Evolutionary conservation across 1,284 basidiomycete genomes (phyloP), one percentile per base, ranked within the genome.

Genomic region (Abortiporus biennis): DNA sequence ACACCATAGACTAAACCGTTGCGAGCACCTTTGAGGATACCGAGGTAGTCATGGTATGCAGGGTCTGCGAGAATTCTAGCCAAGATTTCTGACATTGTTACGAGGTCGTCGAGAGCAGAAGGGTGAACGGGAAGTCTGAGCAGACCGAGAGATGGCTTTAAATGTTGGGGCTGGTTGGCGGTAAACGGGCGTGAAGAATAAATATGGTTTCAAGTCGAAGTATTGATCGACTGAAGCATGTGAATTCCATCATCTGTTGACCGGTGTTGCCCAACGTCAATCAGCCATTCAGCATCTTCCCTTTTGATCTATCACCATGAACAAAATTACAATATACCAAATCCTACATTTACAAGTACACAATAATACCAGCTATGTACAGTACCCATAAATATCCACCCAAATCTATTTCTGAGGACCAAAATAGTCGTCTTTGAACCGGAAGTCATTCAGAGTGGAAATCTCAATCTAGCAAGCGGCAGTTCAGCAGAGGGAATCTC

Each of bases 1-100:
- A 87, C 85, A 38, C 85, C 85, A 51, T 89, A 89, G 5, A 98
- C 92, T 45, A 96, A 74, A 8, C 95, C 95, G 65, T 97, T 98
- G 23, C 95, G 79, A 23, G 92, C 91, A 35, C 93, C 95, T 65
- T 99, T 99, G 58, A 98, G 64, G 54, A 99, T 84, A 17, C 90
- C 83, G 36, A 99, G 76, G 50, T 88, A 78, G 58, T 96, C 93
- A 62, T 96, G 94, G 58, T 87, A 87, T 9, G 75, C 76, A 9
- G 94, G 93, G 55, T 84, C 71, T 31, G 67, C 55, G 43, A 84
- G 63, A 47, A 76, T 57, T 33, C 49, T 58, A 17, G 58, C 48
- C 43, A 72, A 51, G n/a, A 47, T 43, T 20, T 57, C 9, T 24
- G 56, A 55, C 53, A 57, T 57, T 23, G 46, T 41, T 40, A 23